phyloP scores from a whole-genome alignment of 257 asterid species.

The Eucommia ulmoides region DNA sequence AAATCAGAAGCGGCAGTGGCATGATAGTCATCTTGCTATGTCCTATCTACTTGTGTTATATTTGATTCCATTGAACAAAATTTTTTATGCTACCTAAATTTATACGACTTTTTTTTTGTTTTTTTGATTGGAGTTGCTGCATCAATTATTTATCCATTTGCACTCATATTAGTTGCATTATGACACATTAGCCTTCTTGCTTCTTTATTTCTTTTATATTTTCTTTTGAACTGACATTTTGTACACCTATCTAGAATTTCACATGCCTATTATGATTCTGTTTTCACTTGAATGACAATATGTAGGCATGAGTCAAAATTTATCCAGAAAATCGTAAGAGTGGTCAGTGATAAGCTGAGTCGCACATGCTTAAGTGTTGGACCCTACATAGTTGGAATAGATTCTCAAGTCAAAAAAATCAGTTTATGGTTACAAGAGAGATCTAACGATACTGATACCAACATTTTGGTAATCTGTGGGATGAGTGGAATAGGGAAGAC shows the following conservation, averaged over 20 bases:
- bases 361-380: constrained; percentile 7
- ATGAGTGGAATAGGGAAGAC: not conserved
- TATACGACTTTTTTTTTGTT: not conserved
- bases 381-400: constrained; percentile 12
- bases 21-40: too few species aligned
- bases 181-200: not conserved
- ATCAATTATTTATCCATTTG: not conserved
- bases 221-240: not conserved
- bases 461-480: not conserved
- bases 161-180: not conserved
- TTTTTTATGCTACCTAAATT: not conserved
- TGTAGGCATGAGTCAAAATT: constrained; percentile 13
- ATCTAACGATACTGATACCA: not conserved
- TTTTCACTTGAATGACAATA: not conserved
- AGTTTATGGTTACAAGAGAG: not conserved
- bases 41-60: too few species aligned
- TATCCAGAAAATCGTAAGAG: constrained; percentile 5
- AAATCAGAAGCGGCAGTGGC: too few species aligned
- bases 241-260: not conserved
- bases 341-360: constrained; percentile 5
- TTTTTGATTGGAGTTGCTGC: not conserved
- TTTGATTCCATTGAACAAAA: too few species aligned
- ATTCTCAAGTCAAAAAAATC: constrained; percentile 1
- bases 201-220: not conserved
- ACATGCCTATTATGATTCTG: not conserved